A percentile compares a stretch with the other conserved stretches of the same genome.
phyloP scores from a whole-genome alignment of 177 flowering plant genomes.

The Telopea speciosissima region DNA sequence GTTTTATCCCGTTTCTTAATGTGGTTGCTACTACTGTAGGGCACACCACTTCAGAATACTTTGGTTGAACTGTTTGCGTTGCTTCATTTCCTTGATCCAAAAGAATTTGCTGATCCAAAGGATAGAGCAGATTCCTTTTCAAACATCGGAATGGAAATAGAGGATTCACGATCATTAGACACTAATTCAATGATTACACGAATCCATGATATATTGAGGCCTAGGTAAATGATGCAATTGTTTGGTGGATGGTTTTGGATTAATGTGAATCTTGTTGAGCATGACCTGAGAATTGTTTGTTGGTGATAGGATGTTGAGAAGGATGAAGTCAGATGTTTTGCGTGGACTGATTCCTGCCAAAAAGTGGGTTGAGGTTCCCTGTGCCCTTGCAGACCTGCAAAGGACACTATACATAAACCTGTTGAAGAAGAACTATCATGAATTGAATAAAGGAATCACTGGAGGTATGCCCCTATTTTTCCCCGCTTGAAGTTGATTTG shows the following conservation, averaged over 20 bases:
- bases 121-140: slow-evolving; percentile 4
- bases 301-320: slow-evolving; percentile 8
- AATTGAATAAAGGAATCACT: slow-evolving; percentile 4
- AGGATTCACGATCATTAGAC: background rate
- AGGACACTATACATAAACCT: slow-evolving; percentile 5
- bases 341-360: slow-evolving; percentile 3
- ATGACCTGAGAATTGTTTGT: background rate
- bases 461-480: background rate
- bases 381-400: slow-evolving; percentile 7
- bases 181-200: slow-evolving; percentile 1
- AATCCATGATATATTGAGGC: slow-evolving; percentile 5
- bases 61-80: slow-evolving; percentile 13
- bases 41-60: slow-evolving; percentile 13
- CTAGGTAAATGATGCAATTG: background rate
- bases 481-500: too few relatives aligned
- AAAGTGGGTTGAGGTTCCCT: slow-evolving; percentile 14
- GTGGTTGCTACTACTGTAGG: background rate
- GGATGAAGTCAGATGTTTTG: slow-evolving; percentile 13
- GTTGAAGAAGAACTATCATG: slow-evolving; percentile 11
- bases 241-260: background rate
- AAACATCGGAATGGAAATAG: slow-evolving; percentile 4
- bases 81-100: slow-evolving; percentile 13
- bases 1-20: background rate
- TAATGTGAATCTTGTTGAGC: background rate
- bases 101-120: slow-evolving; percentile 11